Percentiles rank a stretch among this genome's conserved stretches.
Evolutionary conservation across 176 grass and related monocot genomes (phyloP).

Genomic region (Miscanthus lutarioriparius): DNA sequence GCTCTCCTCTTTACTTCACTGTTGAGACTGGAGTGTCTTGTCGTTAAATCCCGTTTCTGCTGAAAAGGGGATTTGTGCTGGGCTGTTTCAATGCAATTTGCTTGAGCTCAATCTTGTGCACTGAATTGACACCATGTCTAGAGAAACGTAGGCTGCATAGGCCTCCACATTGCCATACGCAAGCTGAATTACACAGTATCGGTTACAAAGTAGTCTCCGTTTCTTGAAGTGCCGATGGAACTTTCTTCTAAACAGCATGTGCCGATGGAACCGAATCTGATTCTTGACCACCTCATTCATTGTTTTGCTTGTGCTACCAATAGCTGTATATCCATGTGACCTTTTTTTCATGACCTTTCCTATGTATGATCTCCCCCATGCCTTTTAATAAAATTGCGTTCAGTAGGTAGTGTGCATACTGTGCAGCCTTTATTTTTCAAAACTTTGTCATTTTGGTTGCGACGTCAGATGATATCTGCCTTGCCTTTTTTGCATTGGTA

Average conservation of each 20-base stretch:
- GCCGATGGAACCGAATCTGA: not conserved
- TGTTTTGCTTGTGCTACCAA: not conserved
- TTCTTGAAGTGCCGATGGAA: not conserved
- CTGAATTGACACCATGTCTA: not conserved
- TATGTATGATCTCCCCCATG: not conserved
- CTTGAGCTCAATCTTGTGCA: not conserved
- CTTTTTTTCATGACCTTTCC: not conserved
- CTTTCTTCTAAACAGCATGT: not conserved
- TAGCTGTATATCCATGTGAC: not conserved
- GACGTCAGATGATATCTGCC: not conserved
- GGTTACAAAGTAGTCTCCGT: not conserved
- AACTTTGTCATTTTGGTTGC: not conserved
- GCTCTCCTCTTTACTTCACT: not conserved
- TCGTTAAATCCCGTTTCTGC: not conserved
- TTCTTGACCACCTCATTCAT: not conserved
- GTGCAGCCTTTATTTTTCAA: not conserved
- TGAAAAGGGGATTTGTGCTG: conserved; percentile 24
- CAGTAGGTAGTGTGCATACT: not conserved
- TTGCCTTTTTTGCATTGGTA: too few species aligned
- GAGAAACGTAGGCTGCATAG: not conserved
- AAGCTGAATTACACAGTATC: not conserved
- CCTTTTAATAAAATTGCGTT: not conserved
- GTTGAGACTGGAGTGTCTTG: not conserved
- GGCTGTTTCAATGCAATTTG: conserved; percentile 21
- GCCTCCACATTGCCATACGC: not conserved